Conservation (phyloP, 2,329 filamentous ascomycete genomes). For the Diplocarpon mali region DNA sequence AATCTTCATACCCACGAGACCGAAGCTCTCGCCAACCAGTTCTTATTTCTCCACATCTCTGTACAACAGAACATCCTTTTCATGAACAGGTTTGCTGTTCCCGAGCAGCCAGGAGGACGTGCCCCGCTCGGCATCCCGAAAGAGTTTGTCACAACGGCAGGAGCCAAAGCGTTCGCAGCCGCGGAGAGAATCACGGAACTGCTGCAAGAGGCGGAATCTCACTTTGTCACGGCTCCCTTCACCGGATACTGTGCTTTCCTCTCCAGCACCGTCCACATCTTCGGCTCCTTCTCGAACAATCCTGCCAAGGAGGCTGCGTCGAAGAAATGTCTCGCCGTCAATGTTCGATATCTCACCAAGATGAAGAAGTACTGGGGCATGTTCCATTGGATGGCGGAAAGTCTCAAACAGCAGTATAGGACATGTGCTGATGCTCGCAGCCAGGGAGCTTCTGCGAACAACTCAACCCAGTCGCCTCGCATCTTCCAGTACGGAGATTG, state of each 20-base stretch:
- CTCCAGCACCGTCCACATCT: slow-evolving; percentile 88
- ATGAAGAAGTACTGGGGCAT: slow-evolving; percentile 99
- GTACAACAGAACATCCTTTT: slow-evolving; percentile 86
- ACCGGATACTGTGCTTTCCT: slow-evolving; percentile 91
- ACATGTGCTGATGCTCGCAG: slow-evolving; percentile 72
- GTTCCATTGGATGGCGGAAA: slow-evolving; percentile 95
- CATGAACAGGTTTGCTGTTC: slow-evolving; percentile 74
- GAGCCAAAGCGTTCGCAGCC: slow-evolving; percentile 66
- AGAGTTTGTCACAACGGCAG: slow-evolving; percentile 65
- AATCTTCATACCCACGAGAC: slow-evolving; percentile 79
- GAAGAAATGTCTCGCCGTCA: slow-evolving; percentile 75
- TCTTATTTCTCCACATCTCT: slow-evolving; percentile 82
- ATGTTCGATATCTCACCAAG: slow-evolving; percentile 80
- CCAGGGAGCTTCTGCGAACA: slow-evolving; percentile 43
- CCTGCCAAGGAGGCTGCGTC: slow-evolving; percentile 61
- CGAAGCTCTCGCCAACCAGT: slow-evolving; percentile 80
- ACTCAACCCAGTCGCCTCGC: slow-evolving; percentile 38
- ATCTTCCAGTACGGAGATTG: slow-evolving; percentile 95
- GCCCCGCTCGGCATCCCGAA: slow-evolving; percentile 55
- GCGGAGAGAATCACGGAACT: slow-evolving; percentile 80
- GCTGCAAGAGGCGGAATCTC: slow-evolving; percentile 67
- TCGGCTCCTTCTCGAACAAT: slow-evolving; percentile 82
- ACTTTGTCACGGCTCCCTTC: slow-evolving; percentile 80
- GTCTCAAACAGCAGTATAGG: slow-evolving; percentile 78
- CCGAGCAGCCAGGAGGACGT: slow-evolving; percentile 46